Evolutionary conservation across 139 green algal genomes (phyloP).

Genomic region (Tetradesmus lagerheimii): DNA sequence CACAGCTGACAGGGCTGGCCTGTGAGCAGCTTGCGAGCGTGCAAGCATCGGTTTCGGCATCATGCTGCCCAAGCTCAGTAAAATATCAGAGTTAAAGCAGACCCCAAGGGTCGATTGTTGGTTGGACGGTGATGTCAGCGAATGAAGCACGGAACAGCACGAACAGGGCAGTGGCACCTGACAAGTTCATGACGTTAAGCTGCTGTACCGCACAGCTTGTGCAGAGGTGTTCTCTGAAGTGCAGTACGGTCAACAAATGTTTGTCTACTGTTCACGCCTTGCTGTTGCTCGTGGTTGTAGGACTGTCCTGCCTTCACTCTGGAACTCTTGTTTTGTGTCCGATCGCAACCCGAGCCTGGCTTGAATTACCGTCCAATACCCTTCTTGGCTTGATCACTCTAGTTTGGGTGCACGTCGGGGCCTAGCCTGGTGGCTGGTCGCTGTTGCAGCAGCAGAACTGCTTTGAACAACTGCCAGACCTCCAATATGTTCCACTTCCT

Average conservation of each 20-base stretch:
- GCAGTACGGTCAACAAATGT: too few species aligned
- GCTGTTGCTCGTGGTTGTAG: neutral
- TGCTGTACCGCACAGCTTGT: neutral
- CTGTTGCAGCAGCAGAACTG: neutral
- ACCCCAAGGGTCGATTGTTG: too few species aligned
- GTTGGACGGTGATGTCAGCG: neutral
- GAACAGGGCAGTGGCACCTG: neutral
- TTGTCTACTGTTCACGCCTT: neutral
- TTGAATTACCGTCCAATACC: neutral
- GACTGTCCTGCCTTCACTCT: neutral
- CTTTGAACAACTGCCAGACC: neutral
- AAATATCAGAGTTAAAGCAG: too few species aligned
- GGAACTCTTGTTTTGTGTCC: neutral
- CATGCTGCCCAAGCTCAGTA: neutral
- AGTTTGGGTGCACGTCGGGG: neutral
- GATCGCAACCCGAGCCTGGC: neutral
- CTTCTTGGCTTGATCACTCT: neutral
- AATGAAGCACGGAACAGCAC: neutral
- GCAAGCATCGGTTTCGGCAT: neutral
- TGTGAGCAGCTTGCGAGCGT: neutral
- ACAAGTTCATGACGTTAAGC: neutral
- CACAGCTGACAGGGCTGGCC: neutral
- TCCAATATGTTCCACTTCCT: slow-evolving; percentile 42
- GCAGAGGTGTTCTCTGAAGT: too few species aligned
- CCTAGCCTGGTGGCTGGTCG: neutral